Base-by-base conservation (phyloP, 139 green algal species). In the Medakamo hakoo region DNA sequence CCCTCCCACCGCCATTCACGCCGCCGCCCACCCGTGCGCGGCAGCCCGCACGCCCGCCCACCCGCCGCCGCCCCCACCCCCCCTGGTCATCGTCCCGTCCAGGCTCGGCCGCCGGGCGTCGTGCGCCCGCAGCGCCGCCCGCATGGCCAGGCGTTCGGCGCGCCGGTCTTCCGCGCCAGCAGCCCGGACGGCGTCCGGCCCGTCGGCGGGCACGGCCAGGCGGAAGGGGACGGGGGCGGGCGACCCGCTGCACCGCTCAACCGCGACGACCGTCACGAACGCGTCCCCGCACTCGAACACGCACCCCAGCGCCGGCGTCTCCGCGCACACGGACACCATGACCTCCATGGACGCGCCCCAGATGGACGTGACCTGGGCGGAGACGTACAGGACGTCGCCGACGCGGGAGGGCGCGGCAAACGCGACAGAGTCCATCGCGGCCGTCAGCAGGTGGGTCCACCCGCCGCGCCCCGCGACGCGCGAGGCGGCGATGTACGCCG, bases 371-470 rank as follows among this genome's bases (percentile, higher is more conserved):
- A 86, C 85, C 81, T 91, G 80, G 16, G 80, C 79, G 0, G 81
- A 82, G 62, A 91, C 63, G 66, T 88, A 91, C 30, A 91, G 60
- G 26, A 84, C 85, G 76, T 91, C 77, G 2, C 85, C 84, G 23
- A 93, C 80, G 0, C 74, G 60, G 2, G 85, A 90, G 65, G 80
- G 73, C 27, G 67, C 65, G 2, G 69, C 59, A 64, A 93, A 91
- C 27, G 68, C 69, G 25, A 93, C 70, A 55, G 64, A 73, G 71
- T 93, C 85, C 82, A 93, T 84, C 66, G 64, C 65, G 19, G 82
- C 85, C 0, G 81, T 90, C 2, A 93, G 76, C 30, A 86, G 66
- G 71, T 76, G 70, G n/a, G n/a, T n/a, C n/a, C n/a, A n/a, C 16
- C 63, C 64, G 23, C 78, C 78, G 20, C 84, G 72, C 1, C 69